These are phyloP conservation scores for Metroxylon sagu DNA, from an alignment of 176 grass and related monocot genomes.

Conservation along the genomic window DNA sequence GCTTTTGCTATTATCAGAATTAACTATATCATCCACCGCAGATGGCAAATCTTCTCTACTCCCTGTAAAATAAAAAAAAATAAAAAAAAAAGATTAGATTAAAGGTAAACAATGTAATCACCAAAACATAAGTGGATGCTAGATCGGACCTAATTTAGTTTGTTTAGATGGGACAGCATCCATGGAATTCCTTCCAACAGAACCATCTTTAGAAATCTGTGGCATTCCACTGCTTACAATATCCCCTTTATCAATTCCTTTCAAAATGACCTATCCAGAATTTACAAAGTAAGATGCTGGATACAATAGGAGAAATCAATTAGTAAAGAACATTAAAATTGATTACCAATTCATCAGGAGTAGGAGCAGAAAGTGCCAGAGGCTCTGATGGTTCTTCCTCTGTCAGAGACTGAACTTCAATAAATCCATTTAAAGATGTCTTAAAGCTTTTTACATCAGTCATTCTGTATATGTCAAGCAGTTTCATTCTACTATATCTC, in stretches of 20 bases:
- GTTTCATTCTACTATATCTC: slow-evolving; percentile 96
- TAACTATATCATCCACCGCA: slow-evolving; percentile 44
- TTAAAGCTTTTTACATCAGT: slow-evolving; percentile 63
- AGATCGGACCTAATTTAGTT: slow-evolving; percentile 31
- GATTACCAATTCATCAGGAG: slow-evolving; percentile 72
- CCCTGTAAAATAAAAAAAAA: slow-evolving; percentile 14
- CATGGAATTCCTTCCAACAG: slow-evolving; percentile 54
- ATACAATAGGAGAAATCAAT: background rate
- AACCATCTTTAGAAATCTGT: slow-evolving; percentile 70
- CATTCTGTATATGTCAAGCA: slow-evolving; percentile 84
- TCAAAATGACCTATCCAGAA: slow-evolving; percentile 54
- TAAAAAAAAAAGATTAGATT: background rate
- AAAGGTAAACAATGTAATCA: slow-evolving; percentile 10
- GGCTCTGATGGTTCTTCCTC: slow-evolving; percentile 63
- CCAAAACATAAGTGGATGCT: slow-evolving; percentile 11
- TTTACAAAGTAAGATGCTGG: slow-evolving; percentile 8
- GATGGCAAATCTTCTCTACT: slow-evolving; percentile 49
- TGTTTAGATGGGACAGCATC: slow-evolving; percentile 29
- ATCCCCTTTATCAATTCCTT: slow-evolving; percentile 98
- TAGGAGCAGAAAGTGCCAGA: slow-evolving; percentile 74
- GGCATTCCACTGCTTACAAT: slow-evolving; percentile 67
- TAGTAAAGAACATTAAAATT: slow-evolving; percentile 9
- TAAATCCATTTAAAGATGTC: slow-evolving; percentile 44
- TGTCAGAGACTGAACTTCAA: slow-evolving; percentile 52
- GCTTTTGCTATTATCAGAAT: slow-evolving; percentile 19